Base-by-base conservation (phyloP, 1,139 yeast species). In the Suhomyces choctaworum region DNA sequence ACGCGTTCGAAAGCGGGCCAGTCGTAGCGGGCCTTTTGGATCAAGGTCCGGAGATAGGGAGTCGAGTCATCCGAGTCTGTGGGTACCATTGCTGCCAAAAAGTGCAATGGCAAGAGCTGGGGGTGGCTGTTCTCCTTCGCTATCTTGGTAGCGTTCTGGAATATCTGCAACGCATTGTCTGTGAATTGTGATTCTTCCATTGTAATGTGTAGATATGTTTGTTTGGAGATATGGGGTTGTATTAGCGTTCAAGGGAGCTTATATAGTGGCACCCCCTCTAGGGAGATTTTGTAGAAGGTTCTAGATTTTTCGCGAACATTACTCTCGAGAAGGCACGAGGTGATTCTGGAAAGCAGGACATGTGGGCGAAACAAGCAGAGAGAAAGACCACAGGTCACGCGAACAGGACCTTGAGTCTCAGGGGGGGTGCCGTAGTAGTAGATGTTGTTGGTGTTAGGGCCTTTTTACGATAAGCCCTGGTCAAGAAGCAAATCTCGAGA, bases 31-130 rank as follows among this genome's bases (percentile, higher is more conserved):
- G 90, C 95, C 58, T 83, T 86, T 52, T 89, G 95, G 20, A 87
- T 66, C 35, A 92, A 70, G n/a, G 96, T 85, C 56, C 88, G 85
- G 42, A 92, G 66, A 59, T 89, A 92, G 25, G 78, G 67, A 5
- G 82, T 73, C 3, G 84, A 67, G 25, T 82, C 83, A 48, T 84
- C 94, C 37, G 76, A 82, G 32, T 80, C 80, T 8, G 76, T 65
- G 26, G 89, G 85, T 19, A 88, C 83, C 82, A 92, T 84, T 12
- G 97, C 97, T 13, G 96, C 97, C 46, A 92, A 70, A 44, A 92
- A 65, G 62, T 92, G 99, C 43, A 90, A 62, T 15, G 98, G 98
- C 37, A 78, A 66, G 44, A 94, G 70, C 54, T 87, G 94, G 8
- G 94, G 71, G 62, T 92, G 90, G 37, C 84, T 73, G 54, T 88